These are phyloP conservation scores for Breynia disticha DNA, from an alignment of 441 rosid species.

Conservation along the genomic window DNA sequence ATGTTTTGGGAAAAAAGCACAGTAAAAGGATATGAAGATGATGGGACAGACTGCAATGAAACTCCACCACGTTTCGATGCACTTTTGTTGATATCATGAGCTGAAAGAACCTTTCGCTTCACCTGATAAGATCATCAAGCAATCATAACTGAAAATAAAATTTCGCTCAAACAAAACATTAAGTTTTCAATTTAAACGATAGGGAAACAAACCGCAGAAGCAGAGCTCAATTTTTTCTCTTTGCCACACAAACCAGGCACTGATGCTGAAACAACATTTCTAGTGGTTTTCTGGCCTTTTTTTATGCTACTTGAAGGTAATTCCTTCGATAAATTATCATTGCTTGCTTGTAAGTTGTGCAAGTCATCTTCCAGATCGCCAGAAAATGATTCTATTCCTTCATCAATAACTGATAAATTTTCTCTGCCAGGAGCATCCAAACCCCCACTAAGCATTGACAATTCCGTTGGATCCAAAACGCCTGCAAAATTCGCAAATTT, in stretches of 20 bases:
- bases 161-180: not conserved
- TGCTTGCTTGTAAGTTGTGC: conserved; percentile 29
- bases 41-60: conserved; percentile 36
- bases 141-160: not conserved
- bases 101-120: conserved; percentile 45
- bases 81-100: conserved; percentile 43
- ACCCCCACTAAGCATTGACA: conserved; percentile 60
- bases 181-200: not conserved
- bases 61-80: conserved; percentile 64
- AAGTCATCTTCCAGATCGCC: conserved; percentile 29
- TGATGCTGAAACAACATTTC: conserved; percentile 19
- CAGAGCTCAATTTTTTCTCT: conserved; percentile 17
- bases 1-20: not conserved
- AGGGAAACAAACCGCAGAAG: conserved; percentile 40
- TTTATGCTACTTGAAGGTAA: conserved; percentile 29
- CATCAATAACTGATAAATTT: conserved; percentile 43
- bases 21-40: conserved; percentile 82
- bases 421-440: conserved; percentile 28
- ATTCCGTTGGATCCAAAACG: conserved; percentile 70
- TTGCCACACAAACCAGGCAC: conserved; percentile 25
- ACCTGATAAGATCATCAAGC: conserved; percentile 25
- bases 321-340: conserved; percentile 39
- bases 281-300: conserved; percentile 24
- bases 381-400: conserved; percentile 34
- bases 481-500: conserved; percentile 28